Evolutionary conservation across 176 grass and related monocot species (phyloP).

Genomic region (Oryza meridionalis): DNA sequence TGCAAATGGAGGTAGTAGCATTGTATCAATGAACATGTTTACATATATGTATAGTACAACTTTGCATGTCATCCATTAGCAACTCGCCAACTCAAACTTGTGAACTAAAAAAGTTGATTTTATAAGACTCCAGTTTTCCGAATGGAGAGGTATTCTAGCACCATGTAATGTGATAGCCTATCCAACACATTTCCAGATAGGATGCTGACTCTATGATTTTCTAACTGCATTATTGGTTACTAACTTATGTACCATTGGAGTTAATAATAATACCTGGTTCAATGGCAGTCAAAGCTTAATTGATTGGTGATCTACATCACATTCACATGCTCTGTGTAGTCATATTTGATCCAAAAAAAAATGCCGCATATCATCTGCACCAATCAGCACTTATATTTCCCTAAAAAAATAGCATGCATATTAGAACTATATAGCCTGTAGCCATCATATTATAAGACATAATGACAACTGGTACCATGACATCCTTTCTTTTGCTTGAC

Average conservation of each 20-base stretch:
- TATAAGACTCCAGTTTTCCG: not conserved
- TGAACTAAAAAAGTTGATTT: not conserved
- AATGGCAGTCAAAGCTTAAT: constrained; percentile 36
- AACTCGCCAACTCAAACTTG: not conserved
- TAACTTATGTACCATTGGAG: not conserved
- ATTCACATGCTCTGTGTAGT: constrained; percentile 15
- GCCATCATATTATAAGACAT: constrained; percentile 6
- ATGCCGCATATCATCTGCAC: constrained; percentile 1
- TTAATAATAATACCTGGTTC: constrained; percentile 33
- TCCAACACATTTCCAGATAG: constrained; percentile 13
- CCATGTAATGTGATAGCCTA: constrained; percentile 25
- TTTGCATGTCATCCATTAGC: not conserved
- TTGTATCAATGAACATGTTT: not conserved
- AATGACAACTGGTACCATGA: constrained; percentile 16
- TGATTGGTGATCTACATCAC: constrained; percentile 21
- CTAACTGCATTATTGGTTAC: constrained; percentile 26
- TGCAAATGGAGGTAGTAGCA: not conserved
- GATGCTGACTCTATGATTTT: constrained; percentile 46
- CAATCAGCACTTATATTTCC: not conserved
- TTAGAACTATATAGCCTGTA: constrained; percentile 1
- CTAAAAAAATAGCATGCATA: not conserved
- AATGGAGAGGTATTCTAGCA: constrained; percentile 8
- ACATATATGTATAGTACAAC: not conserved
- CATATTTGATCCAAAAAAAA: not conserved
- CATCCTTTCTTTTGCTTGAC: constrained; percentile 20